These are phyloP conservation scores for Trichoderma sp. DNA, from an alignment of 2,329 filamentous ascomycete genomes.

Conservation along the genomic window DNA sequence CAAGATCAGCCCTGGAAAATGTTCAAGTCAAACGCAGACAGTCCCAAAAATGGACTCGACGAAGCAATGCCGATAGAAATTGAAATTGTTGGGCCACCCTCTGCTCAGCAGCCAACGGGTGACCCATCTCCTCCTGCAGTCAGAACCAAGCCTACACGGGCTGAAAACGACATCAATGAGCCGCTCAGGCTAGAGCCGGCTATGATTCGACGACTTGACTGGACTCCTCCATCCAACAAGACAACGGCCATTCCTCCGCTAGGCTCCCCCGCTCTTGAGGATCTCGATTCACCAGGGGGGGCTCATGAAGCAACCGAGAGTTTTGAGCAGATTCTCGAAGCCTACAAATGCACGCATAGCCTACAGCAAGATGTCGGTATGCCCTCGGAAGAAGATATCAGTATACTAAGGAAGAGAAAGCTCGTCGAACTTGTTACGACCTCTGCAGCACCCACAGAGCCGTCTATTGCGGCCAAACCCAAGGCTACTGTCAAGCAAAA, in stretches of 20 bases:
- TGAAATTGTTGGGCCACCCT: too few species aligned
- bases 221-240: conserved; percentile 62
- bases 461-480: conserved; percentile 23
- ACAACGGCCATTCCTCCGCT: conserved; percentile 29
- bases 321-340: conserved; percentile 45
- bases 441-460: conserved; percentile 24
- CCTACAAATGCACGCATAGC: conserved; percentile 38
- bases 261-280: conserved; percentile 30
- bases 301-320: conserved; percentile 27
- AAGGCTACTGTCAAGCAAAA: conserved; percentile 46
- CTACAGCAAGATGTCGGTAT: conserved; percentile 19
- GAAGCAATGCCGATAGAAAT: background rate
- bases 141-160: background rate
- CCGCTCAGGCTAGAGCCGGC: conserved; percentile 47
- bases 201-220: conserved; percentile 54
- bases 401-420: conserved; percentile 53
- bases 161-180: conserved; percentile 28
- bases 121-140: too few species aligned
- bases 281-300: conserved; percentile 13
- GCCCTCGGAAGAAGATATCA: conserved; percentile 29
- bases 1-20: conserved; percentile 39
- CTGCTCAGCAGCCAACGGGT: background rate
- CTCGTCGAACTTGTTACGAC: conserved; percentile 49
- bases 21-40: conserved; percentile 27
- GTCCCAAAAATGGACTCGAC: background rate